Evolutionary conservation across 1,139 yeast genomes (phyloP).

Genomic region (Eremothecium gossypii): DNA sequence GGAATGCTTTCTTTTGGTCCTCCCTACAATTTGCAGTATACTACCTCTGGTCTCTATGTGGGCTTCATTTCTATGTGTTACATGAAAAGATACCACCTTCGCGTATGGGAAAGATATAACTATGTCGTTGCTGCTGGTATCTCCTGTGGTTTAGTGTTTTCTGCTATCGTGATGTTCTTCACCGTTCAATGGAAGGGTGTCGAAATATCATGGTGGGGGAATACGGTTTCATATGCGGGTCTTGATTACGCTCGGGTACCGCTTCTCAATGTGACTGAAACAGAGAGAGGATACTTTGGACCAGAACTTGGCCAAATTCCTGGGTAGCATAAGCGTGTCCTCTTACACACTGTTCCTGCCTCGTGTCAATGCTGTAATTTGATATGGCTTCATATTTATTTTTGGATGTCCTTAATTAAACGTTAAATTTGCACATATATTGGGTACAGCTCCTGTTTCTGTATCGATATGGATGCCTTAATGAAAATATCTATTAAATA

Average conservation of each 20-base stretch:
- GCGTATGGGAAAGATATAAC: constrained; percentile 60
- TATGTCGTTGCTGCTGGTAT: constrained; percentile 51
- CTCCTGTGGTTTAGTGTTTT: constrained; percentile 51
- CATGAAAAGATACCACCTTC: constrained; percentile 39
- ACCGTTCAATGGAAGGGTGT: constrained; percentile 40
- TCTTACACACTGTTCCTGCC: no score
- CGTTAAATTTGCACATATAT: no score
- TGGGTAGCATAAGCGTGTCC: no score
- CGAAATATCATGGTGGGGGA: constrained; percentile 52
- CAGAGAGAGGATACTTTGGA: constrained; percentile 41
- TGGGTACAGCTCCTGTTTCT: no score
- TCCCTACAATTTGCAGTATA: constrained; percentile 49
- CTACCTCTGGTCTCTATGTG: constrained; percentile 42
- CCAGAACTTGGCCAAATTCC: constrained; percentile 35
- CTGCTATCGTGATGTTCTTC: constrained; percentile 47
- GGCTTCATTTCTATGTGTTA: constrained; percentile 45
- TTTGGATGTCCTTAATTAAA: no score
- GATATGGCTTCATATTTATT: no score
- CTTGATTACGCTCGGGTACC: constrained; percentile 32
- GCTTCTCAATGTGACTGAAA: constrained; percentile 20
- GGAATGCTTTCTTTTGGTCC: constrained; percentile 39
- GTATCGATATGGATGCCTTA: no score
- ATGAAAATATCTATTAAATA: no score
- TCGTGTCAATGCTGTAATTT: no score
- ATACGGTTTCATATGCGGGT: constrained; percentile 37